These are phyloP conservation scores for Cantharellus anzutake DNA, from an alignment of 768 basidiomycete genomes.

Conservation along the genomic window DNA sequence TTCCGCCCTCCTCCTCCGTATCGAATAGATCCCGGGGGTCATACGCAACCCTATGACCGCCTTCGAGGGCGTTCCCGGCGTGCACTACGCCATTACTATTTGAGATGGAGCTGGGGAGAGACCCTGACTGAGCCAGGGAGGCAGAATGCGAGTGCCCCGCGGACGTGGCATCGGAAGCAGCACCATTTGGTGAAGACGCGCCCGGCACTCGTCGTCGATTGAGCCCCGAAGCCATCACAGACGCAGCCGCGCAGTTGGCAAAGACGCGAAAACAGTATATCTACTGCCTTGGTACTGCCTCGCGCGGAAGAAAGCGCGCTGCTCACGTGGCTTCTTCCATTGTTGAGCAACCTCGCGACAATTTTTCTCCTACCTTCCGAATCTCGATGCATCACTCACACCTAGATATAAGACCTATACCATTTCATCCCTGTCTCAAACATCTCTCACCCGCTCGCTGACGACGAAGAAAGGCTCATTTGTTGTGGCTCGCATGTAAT, in stretches of 20 bases:
- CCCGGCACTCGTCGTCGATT: not conserved
- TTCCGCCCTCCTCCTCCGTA: constrained; percentile 40
- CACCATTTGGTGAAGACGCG: not conserved
- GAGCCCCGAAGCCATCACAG: not conserved
- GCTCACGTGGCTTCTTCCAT: too few species aligned
- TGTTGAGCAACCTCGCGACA: too few species aligned
- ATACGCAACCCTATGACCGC: constrained; percentile 75
- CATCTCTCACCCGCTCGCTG: too few species aligned
- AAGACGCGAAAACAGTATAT: too few species aligned
- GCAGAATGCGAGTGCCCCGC: not conserved
- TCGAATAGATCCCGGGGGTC: constrained; percentile 79
- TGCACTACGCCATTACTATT: constrained; percentile 17
- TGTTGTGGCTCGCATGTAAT: too few species aligned
- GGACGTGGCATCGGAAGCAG: not conserved
- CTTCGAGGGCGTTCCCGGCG: constrained; percentile 69
- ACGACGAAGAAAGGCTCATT: too few species aligned
- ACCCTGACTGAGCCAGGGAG: not conserved
- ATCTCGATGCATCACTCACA: too few species aligned
- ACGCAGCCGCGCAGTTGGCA: not conserved
- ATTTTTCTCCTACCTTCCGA: too few species aligned
- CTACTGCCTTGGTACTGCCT: too few species aligned
- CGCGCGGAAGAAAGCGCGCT: too few species aligned
- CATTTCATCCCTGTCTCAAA: too few species aligned
- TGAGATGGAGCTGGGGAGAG: not conserved
- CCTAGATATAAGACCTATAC: too few species aligned